Base-by-base conservation (phyloP, 78 protist genomes). In the Paratrimastix pyriformis region DNA sequence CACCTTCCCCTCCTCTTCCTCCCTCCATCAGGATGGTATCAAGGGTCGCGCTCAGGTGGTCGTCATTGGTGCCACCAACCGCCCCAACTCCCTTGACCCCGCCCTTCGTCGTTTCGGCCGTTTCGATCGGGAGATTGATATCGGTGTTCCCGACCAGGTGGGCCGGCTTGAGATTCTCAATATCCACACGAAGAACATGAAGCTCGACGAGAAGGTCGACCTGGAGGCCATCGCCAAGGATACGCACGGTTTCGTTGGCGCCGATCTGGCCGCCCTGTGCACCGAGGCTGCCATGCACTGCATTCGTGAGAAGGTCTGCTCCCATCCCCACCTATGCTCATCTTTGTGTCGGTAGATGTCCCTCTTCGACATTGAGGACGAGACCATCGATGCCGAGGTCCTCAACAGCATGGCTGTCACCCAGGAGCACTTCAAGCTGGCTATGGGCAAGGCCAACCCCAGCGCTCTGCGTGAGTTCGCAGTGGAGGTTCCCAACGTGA, bases 151-250 rank as follows among this genome's bases (percentile, higher is more conserved):
- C 3, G 99, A 96, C 46, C 92, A 93, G 76, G 86, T 84, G 13
- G 99, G 87, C 42, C 92, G 99, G 45, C 88, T 96, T 32, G 98
- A 97, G 78, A 86, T 98, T 62, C 82, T 97, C 52, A 88, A 90
- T 77, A 98, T 98, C 83, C 99, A 98, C 97, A 97, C 99, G 8
- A 94, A 92, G 85, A 98, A 97, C 89, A 98, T 98, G 99, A 95
- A 94, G 89, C 88, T 98, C 42, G 87, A 57, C 38, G 96, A 87
- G 33, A 90, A 96, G 35, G 99, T 98, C 38, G 99, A 98, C 82
- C 93, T 98, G 18, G 99, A 92, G 75, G 57, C 73, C 71, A 80
- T 90, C 37, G 86, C 97, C 57, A 77, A 71, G 11, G 96, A 94
- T 77, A 92, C 98, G 57, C 99, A 97, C 87, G 99, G 99, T 37